Evolutionary conservation across 208 protist genomes (phyloP), one percentile per base, ranked within the genome.

Genomic region (Naegleria lovaniensis): DNA sequence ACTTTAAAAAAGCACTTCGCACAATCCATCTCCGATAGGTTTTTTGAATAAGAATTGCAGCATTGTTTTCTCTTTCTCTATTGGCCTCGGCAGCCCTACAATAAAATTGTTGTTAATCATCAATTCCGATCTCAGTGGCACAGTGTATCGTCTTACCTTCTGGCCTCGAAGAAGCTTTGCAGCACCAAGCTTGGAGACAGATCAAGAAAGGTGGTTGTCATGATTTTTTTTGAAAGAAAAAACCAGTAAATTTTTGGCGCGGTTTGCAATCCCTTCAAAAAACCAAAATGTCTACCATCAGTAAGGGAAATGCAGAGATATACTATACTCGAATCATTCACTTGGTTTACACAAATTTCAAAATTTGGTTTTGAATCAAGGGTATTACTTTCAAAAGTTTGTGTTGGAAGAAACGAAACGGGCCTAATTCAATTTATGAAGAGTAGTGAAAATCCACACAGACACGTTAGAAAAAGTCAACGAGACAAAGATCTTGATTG

Each of bases 41-140:
- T 40, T 58, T 58, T 88, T 88, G 85, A 40, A 88, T 88, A 13
- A 25, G 29, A 29, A 88, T 0, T 19, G 25, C 85, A 85, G 33
- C 15, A 22, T 85, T 85, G n/a, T 40, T 85, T 85, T 85, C 83
- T n/a, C 41, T 85, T 48, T 85, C 39, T 85, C 83, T 43, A 29
- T 85, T 85, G 5, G 13, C n/a, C 48, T 85, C 83, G 0, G 83
- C 83, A 16, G 43, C 83, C 16, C 40, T 40, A 5, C 39, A 41
- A n/a, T n/a, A n/a, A n/a, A n/a, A n/a, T n/a, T n/a, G n/a, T n/a
- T 48, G 43, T 48, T 67, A 67, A 4, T 19, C 19, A 4, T 67
- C 22, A 2, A 67, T 29, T 67, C 55, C 55, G 22, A 67, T 67
- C 22, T 67, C 11, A 29, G 19, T 67, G 1, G 1, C 43, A 48